Evolutionary conservation across 129 eudicot species (phyloP).

Genomic region (Dittrichia graveolens): DNA sequence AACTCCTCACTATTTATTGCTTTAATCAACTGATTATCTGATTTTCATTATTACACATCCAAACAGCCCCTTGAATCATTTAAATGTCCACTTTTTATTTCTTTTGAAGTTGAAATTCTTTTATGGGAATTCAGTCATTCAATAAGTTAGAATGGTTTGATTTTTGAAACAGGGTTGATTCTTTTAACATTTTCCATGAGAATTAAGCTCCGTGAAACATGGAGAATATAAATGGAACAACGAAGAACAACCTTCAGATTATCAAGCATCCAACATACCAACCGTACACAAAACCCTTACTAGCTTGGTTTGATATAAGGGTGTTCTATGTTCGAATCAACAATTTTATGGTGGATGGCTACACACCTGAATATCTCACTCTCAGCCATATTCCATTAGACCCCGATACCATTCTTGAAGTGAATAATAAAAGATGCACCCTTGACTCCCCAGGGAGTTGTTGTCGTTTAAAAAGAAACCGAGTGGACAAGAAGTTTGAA

Average conservation of each 20-base stretch:
- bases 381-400: constrained; percentile 65
- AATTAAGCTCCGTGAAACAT: constrained; percentile 26
- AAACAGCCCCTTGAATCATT: too few relatives aligned
- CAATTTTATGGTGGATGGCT: constrained; percentile 60
- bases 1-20: not conserved
- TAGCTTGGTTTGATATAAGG: constrained; percentile 70
- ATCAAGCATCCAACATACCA: constrained; percentile 56
- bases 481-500: constrained; percentile 73
- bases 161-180: constrained; percentile 32
- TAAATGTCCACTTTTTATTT: too few relatives aligned
- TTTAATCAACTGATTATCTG: too few relatives aligned
- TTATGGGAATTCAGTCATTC: not conserved
- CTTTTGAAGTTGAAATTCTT: too few relatives aligned
- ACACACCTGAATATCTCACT: constrained; percentile 65
- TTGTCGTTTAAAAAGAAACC: constrained; percentile 58
- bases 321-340: constrained; percentile 80
- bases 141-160: not conserved
- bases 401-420: constrained; percentile 78
- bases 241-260: constrained; percentile 53
- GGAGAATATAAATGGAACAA: constrained; percentile 37
- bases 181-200: constrained; percentile 38
- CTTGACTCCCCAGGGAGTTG: constrained; percentile 60
- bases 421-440: constrained; percentile 64
- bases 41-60: too few relatives aligned
- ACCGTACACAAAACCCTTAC: constrained; percentile 42